phyloP scores from a whole-genome alignment of 306 rosid genomes.

The Prunus fruticosa region DNA sequence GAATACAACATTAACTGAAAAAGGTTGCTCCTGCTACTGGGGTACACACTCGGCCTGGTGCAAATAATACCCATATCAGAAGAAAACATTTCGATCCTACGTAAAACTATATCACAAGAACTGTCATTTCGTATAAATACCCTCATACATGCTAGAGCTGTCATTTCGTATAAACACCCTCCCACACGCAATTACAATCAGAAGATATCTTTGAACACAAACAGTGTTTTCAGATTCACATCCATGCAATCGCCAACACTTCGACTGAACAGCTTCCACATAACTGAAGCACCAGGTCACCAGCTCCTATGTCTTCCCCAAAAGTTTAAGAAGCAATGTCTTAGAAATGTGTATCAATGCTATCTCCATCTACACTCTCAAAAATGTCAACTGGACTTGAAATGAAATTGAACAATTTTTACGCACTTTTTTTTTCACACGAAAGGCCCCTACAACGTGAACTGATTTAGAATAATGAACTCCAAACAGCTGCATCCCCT shows the following conservation, averaged over 20 bases:
- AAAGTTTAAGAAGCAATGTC: neutral
- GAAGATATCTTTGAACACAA: constrained; percentile 21
- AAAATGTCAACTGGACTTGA: constrained; percentile 16
- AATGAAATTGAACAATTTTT: constrained; percentile 17
- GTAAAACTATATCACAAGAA: neutral
- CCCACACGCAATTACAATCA: neutral
- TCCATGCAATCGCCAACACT: constrained; percentile 18
- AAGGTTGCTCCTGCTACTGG: neutral
- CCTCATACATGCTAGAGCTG: neutral
- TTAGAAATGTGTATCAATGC: constrained; percentile 15
- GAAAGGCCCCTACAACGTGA: constrained; percentile 8
- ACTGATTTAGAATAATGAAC: constrained; percentile 50
- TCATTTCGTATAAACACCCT: constrained; percentile 4
- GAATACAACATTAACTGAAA: neutral
- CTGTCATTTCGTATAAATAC: constrained; percentile 1
- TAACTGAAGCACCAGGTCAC: constrained; percentile 23
- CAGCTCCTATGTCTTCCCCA: constrained; percentile 9
- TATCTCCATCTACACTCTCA: constrained; percentile 23
- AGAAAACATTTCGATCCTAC: neutral
- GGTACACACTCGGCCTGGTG: neutral
- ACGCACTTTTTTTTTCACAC: constrained; percentile 10
- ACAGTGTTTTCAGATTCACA: constrained; percentile 19
- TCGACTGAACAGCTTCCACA: constrained; percentile 19
- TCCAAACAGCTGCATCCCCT: constrained; percentile 89
- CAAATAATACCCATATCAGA: neutral